These are phyloP conservation scores for Yarrowia keelungensis DNA, from an alignment of 805 yeast genomes.

Conservation along the genomic window DNA sequence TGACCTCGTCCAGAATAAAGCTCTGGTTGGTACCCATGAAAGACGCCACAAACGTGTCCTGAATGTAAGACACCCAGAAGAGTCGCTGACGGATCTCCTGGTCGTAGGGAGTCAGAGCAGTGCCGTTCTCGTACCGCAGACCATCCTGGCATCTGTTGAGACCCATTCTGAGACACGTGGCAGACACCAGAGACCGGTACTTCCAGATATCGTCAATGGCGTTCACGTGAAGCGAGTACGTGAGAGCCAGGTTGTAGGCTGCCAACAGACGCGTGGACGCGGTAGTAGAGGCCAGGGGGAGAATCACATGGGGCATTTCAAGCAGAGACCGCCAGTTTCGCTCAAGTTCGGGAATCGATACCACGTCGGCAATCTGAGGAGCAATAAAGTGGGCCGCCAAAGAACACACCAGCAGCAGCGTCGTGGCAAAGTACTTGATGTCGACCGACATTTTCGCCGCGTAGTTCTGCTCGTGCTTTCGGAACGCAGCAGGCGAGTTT, in stretches of 20 bases:
- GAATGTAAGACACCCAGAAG: constrained; percentile 82
- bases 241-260: constrained; percentile 58
- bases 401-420: constrained; percentile 46
- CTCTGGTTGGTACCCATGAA: constrained; percentile 84
- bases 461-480: constrained; percentile 20
- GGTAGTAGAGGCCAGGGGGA: constrained; percentile 25
- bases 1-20: constrained; percentile 79
- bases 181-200: constrained; percentile 73
- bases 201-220: constrained; percentile 77
- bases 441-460: constrained; percentile 34
- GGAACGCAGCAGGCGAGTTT: constrained; percentile 12
- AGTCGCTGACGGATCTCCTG: constrained; percentile 83
- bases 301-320: constrained; percentile 27
- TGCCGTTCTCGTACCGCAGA: constrained; percentile 69
- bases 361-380: constrained; percentile 16
- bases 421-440: constrained; percentile 44
- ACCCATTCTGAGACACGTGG: constrained; percentile 86
- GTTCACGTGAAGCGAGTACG: constrained; percentile 75
- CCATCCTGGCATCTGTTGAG: constrained; percentile 81
- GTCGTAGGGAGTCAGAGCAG: constrained; percentile 68
- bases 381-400: constrained; percentile 44
- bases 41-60: constrained; percentile 77
- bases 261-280: constrained; percentile 24
- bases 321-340: constrained; percentile 36
- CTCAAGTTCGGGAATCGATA: constrained; percentile 24